Percentiles rank a stretch among this genome's conserved stretches.
Conservation (phyloP, 306 rosid species). For the Carpinus viminea region DNA sequence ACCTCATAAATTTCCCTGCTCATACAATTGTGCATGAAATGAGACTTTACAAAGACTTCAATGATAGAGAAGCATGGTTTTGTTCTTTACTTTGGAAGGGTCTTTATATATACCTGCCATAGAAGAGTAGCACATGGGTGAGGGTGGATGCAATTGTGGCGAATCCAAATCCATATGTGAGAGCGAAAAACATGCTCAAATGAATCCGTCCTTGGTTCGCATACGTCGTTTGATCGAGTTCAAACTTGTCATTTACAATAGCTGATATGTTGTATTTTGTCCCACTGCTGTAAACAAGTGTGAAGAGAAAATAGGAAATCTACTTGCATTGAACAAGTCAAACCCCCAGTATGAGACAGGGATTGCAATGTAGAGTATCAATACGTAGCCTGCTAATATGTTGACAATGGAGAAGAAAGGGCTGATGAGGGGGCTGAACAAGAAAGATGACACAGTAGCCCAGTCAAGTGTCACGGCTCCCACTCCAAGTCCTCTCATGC, state of each 20-base stretch:
- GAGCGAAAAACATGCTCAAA: slow-evolving; percentile 67
- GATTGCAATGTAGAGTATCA: slow-evolving; percentile 44
- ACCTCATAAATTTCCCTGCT: slow-evolving; percentile 75
- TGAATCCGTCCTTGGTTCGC: slow-evolving; percentile 58
- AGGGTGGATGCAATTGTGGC: slow-evolving; percentile 78
- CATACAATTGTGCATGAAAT: slow-evolving; percentile 21
- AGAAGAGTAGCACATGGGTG: slow-evolving; percentile 66
- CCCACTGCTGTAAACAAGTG: slow-evolving; percentile 68
- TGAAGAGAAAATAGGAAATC: slow-evolving; percentile 74
- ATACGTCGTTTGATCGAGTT: slow-evolving; percentile 52
- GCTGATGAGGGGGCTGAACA: slow-evolving; percentile 73
- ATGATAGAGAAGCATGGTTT: background rate
- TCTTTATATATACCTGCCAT: slow-evolving; percentile 59
- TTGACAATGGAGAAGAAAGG: slow-evolving; percentile 79
- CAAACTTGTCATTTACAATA: slow-evolving; percentile 62
- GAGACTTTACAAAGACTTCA: background rate
- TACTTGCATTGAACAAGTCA: slow-evolving; percentile 47
- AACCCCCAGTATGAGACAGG: slow-evolving; percentile 74
- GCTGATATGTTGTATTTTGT: slow-evolving; percentile 52
- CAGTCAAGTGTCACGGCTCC: slow-evolving; percentile 80
- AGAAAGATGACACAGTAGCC: slow-evolving; percentile 69
- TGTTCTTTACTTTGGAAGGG: background rate
- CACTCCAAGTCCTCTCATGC: slow-evolving; percentile 76
- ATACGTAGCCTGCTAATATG: slow-evolving; percentile 53
- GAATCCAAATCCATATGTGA: slow-evolving; percentile 77